Evolutionary conservation across 805 yeast genomes (phyloP), one percentile per base, ranked within the genome.

Genomic region (Candida peoriensis): DNA sequence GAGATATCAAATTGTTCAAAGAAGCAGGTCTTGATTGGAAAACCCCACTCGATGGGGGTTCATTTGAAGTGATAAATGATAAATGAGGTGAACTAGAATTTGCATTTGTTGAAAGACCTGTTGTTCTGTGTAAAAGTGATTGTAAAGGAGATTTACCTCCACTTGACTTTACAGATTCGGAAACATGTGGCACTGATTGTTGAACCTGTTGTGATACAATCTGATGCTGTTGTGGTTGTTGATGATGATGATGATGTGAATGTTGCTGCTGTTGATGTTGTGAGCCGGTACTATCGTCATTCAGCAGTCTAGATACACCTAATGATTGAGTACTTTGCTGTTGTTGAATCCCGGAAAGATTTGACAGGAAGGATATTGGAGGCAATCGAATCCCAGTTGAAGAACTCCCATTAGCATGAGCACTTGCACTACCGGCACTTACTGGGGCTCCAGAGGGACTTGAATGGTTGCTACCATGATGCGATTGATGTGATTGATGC

Each of bases 341-440:
- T 30, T 28, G 25, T 30, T 39, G 32, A 31, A 34, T 24, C 20
- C 29, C 30, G 12, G 45, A 42, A 12, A 46, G 27, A 10, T 40
- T 46, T 12, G 48, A 44, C 10, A 56, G 46, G 31, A 64, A 61
- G 0, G 69, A 63, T 12, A 65, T 60, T 1, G 70, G 68, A 9
- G 71, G 70, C 9, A 65, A 44, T 26, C 63, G 54, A 16, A 64
- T 55, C 3, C 44, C 47, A 12, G 12, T 21, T 4, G 41, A 38
- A 3, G 44, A 35, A 13, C 34, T 12, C 9, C 28, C 35, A 3
- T 22, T 16, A n/a, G n/a, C n/a, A n/a, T n/a, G n/a, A n/a, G n/a
- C n/a, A n/a, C n/a, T n/a, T n/a, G n/a, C n/a, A n/a, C n/a, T n/a
- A n/a, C n/a, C n/a, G n/a, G n/a, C n/a, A n/a, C n/a, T n/a, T n/a